Percentiles rank a stretch among this genome's conserved stretches.
These are phyloP conservation scores for Ustilago cynodontis DNA, from an alignment of 1,284 basidiomycete genomes.

Conservation along the genomic window DNA sequence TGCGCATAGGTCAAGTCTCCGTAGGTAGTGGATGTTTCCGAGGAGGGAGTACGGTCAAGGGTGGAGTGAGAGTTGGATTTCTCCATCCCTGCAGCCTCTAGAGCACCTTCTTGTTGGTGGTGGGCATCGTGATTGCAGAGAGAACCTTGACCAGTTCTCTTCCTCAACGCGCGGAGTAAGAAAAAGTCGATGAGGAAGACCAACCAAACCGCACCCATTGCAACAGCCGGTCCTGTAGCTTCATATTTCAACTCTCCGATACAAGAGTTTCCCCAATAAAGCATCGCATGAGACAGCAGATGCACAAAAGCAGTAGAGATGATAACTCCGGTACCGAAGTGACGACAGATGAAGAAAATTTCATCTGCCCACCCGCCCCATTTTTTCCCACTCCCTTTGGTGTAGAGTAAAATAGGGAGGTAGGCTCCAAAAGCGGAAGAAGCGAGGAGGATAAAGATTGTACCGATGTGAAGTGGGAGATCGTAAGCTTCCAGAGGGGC, in stretches of 20 bases:
- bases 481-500: constrained; percentile 68
- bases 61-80: constrained; percentile 13
- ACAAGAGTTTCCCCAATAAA: constrained; percentile 38
- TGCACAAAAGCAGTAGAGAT: constrained; percentile 72
- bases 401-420: constrained; percentile 70
- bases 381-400: constrained; percentile 53
- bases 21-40: background rate
- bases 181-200: constrained; percentile 69
- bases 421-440: constrained; percentile 70
- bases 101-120: background rate
- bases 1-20: constrained; percentile 32
- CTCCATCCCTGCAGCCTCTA: background rate
- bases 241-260: constrained; percentile 71
- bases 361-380: constrained; percentile 18
- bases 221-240: constrained; percentile 71
- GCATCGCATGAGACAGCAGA: constrained; percentile 71
- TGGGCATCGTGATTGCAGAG: constrained; percentile 16
- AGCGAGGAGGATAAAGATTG: constrained; percentile 71
- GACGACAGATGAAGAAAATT: constrained; percentile 44
- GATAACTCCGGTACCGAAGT: constrained; percentile 71
- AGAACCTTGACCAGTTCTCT: background rate
- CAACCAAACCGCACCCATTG: constrained; percentile 55
- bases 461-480: constrained; percentile 71
- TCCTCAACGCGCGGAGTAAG: constrained; percentile 25
- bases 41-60: constrained; percentile 6